Percentiles rank a stretch among this genome's conserved stretches.
Conservation (phyloP, 495 filamentous ascomycete genomes). For the Aspergillus hancockii region DNA sequence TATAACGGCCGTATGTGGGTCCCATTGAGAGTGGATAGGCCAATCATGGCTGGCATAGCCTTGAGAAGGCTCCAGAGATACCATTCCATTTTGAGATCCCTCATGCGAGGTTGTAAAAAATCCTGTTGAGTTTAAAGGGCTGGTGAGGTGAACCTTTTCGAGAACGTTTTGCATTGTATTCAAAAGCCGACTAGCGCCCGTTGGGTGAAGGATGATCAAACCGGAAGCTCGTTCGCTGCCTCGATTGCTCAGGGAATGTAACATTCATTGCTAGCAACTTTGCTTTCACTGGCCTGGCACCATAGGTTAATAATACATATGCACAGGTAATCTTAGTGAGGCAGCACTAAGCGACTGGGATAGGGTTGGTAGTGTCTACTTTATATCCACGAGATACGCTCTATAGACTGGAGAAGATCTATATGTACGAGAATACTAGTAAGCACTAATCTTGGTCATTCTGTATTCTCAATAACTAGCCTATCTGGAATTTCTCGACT, state of each 20-base stretch:
- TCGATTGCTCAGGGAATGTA: neutral
- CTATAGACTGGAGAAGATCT: neutral
- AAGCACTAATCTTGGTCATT: too few relatives aligned
- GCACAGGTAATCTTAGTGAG: too few relatives aligned
- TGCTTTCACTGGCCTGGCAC: neutral
- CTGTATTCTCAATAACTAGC: neutral
- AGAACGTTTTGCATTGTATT: neutral
- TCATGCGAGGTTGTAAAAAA: slow-evolving; percentile 10
- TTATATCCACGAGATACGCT: neutral
- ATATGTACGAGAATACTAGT: too few relatives aligned
- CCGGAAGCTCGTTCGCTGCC: neutral
- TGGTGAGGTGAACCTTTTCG: neutral
- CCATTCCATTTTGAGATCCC: slow-evolving; percentile 5
- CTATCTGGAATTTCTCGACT: too few relatives aligned
- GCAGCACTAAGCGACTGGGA: neutral
- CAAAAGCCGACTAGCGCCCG: neutral
- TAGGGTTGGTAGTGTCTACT: neutral
- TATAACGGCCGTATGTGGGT: slow-evolving; percentile 13
- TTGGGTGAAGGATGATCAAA: neutral
- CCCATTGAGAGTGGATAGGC: slow-evolving; percentile 5
- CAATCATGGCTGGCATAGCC: slow-evolving; percentile 5
- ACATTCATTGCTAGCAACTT: neutral
- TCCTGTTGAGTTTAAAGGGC: slow-evolving; percentile 7
- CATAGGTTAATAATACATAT: neutral
- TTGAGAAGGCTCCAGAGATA: neutral